phyloP scores from a whole-genome alignment of 768 basidiomycete genomes.

The Kwoniella dejecticola region DNA sequence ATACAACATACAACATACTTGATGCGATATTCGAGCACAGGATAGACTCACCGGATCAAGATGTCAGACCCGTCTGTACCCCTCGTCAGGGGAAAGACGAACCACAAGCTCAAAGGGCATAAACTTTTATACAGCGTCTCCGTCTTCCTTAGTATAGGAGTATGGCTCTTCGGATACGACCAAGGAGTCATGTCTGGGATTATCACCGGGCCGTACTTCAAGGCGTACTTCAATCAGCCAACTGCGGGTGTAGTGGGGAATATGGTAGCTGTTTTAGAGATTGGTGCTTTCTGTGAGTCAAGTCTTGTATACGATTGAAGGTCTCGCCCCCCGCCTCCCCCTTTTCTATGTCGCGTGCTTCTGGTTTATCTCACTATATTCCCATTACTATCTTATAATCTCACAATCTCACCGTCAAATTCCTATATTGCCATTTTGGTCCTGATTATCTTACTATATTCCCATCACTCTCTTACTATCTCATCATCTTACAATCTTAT shows the following conservation, averaged over 20 bases:
- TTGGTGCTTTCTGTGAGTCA: slow-evolving; percentile 82
- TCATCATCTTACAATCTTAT: too few species aligned
- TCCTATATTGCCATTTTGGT: too few species aligned
- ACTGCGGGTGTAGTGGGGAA: slow-evolving; percentile 76
- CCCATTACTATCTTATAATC: not conserved
- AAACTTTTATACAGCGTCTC: slow-evolving; percentile 53
- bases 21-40: too few species aligned
- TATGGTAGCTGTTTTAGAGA: slow-evolving; percentile 92
- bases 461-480: not conserved
- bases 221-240: slow-evolving; percentile 64
- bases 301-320: not conserved
- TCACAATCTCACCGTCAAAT: too few species aligned
- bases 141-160: slow-evolving; percentile 52
- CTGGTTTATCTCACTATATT: too few species aligned
- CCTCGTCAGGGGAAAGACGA: slow-evolving; percentile 45
- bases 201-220: slow-evolving; percentile 63
- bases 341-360: too few species aligned
- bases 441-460: too few species aligned
- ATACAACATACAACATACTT: too few species aligned
- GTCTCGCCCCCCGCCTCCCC: too few species aligned
- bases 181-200: slow-evolving; percentile 61
- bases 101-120: slow-evolving; percentile 41
- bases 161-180: slow-evolving; percentile 56
- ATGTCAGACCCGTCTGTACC: slow-evolving; percentile 40
- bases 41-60: not conserved